A percentile compares a stretch with the other conserved stretches of the same genome.
Evolutionary conservation across 495 filamentous ascomycete species (phyloP).

Genomic region (Lentithecium fluviatile): DNA sequence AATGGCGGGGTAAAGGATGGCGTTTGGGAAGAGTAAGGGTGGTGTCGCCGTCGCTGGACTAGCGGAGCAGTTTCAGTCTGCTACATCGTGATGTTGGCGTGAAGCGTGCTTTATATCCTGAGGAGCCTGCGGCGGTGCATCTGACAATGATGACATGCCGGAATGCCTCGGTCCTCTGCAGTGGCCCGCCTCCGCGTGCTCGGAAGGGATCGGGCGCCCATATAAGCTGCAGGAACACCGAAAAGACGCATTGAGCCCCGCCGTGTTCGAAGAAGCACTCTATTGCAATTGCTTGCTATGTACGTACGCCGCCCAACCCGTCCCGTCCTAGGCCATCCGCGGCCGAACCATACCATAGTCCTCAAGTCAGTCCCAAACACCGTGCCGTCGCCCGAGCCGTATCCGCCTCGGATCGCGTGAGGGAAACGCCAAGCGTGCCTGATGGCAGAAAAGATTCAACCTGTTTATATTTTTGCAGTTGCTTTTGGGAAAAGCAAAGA

Average conservation of each 20-base stretch:
- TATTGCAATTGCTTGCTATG: neutral
- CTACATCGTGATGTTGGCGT: too few species aligned
- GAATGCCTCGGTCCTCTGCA: slow-evolving; percentile 14
- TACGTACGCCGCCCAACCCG: slow-evolving; percentile 14
- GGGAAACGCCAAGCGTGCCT: slow-evolving; percentile 4
- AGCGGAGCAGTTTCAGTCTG: too few species aligned
- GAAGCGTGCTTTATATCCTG: too few species aligned
- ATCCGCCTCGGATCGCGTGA: neutral
- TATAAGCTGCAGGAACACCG: slow-evolving; percentile 12
- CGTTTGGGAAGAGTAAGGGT: neutral
- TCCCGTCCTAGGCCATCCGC: slow-evolving; percentile 17
- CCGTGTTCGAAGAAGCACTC: neutral
- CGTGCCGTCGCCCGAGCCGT: slow-evolving; percentile 1
- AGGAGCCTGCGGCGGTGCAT: neutral
- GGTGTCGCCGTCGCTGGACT: too few species aligned
- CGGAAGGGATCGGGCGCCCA: slow-evolving; percentile 17
- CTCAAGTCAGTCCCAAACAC: slow-evolving; percentile 19
- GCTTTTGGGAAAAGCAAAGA: neutral
- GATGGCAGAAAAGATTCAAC: neutral
- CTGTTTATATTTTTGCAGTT: neutral
- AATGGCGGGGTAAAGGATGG: slow-evolving; percentile 22
- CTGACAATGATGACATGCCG: slow-evolving; percentile 7
- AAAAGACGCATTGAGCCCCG: neutral
- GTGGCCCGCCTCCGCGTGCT: neutral
- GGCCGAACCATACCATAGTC: slow-evolving; percentile 20